Conservation (phyloP, 208 protist species). For the Trichomonas gallinae region DNA sequence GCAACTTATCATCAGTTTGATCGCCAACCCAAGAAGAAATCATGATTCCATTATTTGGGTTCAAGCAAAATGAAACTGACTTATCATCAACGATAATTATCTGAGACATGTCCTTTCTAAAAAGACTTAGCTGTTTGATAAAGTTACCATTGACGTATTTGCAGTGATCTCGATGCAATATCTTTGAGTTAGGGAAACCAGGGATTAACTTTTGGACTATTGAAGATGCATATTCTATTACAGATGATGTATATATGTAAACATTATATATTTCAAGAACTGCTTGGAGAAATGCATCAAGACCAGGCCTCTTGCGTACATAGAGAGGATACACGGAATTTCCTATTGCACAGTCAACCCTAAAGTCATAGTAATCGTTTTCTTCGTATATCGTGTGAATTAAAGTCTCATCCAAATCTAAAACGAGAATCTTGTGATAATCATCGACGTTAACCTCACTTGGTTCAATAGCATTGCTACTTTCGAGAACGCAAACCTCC, state of each 20-base stretch:
- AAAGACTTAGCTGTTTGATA: background rate
- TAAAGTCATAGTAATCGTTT: background rate
- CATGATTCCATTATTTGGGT: background rate
- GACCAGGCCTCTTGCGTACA: background rate
- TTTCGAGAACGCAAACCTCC: no score
- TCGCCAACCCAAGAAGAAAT: background rate
- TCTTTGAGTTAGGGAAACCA: background rate
- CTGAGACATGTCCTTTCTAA: background rate
- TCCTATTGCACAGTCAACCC: background rate
- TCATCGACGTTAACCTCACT: no score
- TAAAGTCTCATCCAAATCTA: slow-evolving; percentile 43
- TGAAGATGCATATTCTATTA: background rate
- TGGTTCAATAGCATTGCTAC: no score
- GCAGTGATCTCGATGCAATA: background rate
- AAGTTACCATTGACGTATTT: background rate
- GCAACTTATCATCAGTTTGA: background rate
- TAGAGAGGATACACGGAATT: background rate
- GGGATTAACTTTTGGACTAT: background rate
- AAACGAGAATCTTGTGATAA: slow-evolving; percentile 19
- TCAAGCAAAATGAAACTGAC: background rate
- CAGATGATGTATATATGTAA: background rate
- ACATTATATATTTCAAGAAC: background rate
- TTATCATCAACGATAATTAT: background rate
- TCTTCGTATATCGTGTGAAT: slow-evolving; percentile 31
- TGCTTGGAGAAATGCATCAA: background rate